Evolutionary conservation across 768 basidiomycete species (phyloP).

Genomic region (Gelatoporia subvermispora): DNA sequence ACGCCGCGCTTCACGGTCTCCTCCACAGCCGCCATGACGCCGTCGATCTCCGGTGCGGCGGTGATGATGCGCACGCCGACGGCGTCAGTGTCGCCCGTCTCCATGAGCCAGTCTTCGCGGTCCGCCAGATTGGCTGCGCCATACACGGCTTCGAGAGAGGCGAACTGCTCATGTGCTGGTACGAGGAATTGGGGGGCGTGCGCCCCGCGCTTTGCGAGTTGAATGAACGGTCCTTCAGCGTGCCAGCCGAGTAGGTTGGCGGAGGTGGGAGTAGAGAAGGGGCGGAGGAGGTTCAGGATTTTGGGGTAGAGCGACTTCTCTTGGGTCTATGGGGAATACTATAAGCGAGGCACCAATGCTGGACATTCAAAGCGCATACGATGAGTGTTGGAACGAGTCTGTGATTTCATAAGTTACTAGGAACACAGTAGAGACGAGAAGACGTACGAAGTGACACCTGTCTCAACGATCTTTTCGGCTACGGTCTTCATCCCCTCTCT

Average conservation of each 20-base stretch:
- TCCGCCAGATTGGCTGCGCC: constrained; percentile 59
- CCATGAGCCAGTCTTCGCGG: constrained; percentile 65
- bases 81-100: constrained; percentile 24
- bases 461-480: constrained; percentile 75
- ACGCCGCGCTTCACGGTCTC: constrained; percentile 62
- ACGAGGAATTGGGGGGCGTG: constrained; percentile 68
- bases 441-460: constrained; percentile 84
- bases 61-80: constrained; percentile 77
- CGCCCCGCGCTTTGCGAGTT: constrained; percentile 77
- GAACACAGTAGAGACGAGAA: constrained; percentile 11
- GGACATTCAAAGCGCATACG: constrained; percentile 29
- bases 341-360: too few species aligned
- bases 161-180: constrained; percentile 56
- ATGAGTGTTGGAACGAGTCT: constrained; percentile 43
- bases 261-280: constrained; percentile 56
- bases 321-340: constrained; percentile 60
- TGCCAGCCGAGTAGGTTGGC: constrained; percentile 87
- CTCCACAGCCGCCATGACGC: constrained; percentile 67
- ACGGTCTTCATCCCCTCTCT: constrained; percentile 61
- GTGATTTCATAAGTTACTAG: background rate
- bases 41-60: constrained; percentile 80
- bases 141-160: constrained; percentile 72
- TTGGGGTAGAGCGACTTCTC: constrained; percentile 71
- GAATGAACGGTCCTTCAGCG: constrained; percentile 86
- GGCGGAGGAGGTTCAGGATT: constrained; percentile 61